phyloP scores from a whole-genome alignment of 176 grass and related monocot species.

The Oryza punctata region DNA sequence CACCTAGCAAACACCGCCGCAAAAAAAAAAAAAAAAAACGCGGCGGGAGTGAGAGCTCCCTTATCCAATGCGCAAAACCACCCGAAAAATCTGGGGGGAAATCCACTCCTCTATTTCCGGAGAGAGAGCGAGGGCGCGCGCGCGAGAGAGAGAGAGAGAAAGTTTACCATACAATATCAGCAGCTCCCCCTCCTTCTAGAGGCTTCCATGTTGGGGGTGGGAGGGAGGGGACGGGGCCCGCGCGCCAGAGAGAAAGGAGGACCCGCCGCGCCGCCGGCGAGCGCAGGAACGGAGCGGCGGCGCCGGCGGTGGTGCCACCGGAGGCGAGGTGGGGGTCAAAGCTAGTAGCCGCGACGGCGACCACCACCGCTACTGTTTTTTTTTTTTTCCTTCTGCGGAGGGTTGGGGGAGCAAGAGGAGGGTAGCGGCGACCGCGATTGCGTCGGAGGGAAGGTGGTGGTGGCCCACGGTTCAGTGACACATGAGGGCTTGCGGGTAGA shows the following conservation, averaged over 20 bases:
- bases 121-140: background rate
- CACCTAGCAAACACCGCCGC: background rate
- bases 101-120: background rate
- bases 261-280: background rate
- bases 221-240: background rate
- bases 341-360: background rate
- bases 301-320: background rate
- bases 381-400: background rate
- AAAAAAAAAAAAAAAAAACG: background rate
- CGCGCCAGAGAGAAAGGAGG: background rate
- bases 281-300: background rate
- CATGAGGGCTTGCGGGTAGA: background rate
- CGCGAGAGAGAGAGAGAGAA: background rate
- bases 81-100: background rate
- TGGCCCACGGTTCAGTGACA: conserved; percentile 21
- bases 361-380: background rate
- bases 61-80: conserved; percentile 36
- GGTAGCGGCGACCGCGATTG: background rate
- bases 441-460: background rate
- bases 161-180: conserved; percentile 20
- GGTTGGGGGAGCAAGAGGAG: background rate
- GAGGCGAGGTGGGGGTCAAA: background rate
- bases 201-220: background rate
- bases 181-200: background rate
- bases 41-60: background rate